Base-by-base conservation (phyloP, 1,139 yeast genomes). In the Suhomyces terraborum region DNA sequence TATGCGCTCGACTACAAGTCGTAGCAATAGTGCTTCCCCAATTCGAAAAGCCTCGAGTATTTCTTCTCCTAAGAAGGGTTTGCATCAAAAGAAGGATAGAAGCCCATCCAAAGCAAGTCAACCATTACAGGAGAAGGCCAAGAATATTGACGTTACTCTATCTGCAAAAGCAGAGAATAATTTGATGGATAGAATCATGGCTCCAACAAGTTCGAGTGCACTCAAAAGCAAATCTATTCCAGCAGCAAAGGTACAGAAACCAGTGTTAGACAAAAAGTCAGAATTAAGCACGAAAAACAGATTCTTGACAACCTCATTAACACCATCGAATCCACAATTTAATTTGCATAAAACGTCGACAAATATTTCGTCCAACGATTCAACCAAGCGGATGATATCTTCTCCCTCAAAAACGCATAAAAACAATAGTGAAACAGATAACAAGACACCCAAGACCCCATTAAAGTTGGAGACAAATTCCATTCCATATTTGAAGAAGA, bases 281-380 rank as follows among this genome's bases (percentile, higher is more conserved):
- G 41, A 30, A 28, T 18, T 47, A 28, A 30, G 27, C 27, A 43
- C 55, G 26, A 64, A 60, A 44, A 69, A 67, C 40, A 56, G 62
- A 45, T 67, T 69, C 41, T 56, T 69, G 32, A 64, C 73, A 0
- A 67, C 75, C 3, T 62, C 67, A 3, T 53, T 69, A 23, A 64
- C 63, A 18, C 67, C 67, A 1, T 52, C 56, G 1, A 58, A 53
- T 18, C 55, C 59, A 1, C 52, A 47, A 21, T 44, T 50, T 14
- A 47, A 42, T 30, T 38, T 49, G 3, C 46, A 41, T 40, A 50
- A 43, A 37, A 51, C 40, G 22, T n/a, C 9, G 4, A 10, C 13
- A 12, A 34, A 9, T 14, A 10, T 5, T 27, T 9, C 41, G 35
- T 6, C 28, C 37, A 20, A 26, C 4, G 24, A 25, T 3, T 17